These are phyloP conservation scores for Tricholoma hemisulphureum DNA, from an alignment of 768 basidiomycete species.

Conservation along the genomic window DNA sequence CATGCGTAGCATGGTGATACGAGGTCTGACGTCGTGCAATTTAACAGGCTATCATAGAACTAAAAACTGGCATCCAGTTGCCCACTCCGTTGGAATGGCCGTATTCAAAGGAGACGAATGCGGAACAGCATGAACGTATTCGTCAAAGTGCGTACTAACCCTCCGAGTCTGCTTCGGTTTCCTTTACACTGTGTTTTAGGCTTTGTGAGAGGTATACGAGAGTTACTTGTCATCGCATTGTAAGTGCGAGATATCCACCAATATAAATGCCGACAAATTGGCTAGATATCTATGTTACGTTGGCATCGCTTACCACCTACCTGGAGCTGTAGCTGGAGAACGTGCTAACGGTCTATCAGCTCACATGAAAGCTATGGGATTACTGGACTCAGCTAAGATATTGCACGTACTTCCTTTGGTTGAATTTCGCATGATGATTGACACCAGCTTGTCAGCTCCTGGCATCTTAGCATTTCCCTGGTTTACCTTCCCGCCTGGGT, in stretches of 20 bases:
- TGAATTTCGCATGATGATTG: background rate
- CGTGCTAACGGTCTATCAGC: slow-evolving; percentile 61
- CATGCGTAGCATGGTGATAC: background rate
- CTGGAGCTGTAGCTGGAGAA: slow-evolving; percentile 67
- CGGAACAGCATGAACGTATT: slow-evolving; percentile 52
- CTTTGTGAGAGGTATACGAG: slow-evolving; percentile 60
- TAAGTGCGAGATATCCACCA: slow-evolving; percentile 30
- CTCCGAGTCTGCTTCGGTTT: background rate
- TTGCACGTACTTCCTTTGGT: slow-evolving; percentile 36
- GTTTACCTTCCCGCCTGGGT: slow-evolving; percentile 80
- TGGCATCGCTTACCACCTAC: slow-evolving; percentile 76
- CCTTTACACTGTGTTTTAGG: slow-evolving; percentile 34
- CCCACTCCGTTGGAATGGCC: slow-evolving; percentile 72
- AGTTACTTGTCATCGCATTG: slow-evolving; percentile 66
- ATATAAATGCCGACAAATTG: background rate
- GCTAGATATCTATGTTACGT: slow-evolving; percentile 66
- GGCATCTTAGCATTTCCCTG: slow-evolving; percentile 66
- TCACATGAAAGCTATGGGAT: slow-evolving; percentile 81
- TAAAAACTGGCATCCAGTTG: slow-evolving; percentile 55
- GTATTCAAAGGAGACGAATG: slow-evolving; percentile 64
- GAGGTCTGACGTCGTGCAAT: background rate
- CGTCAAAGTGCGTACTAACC: slow-evolving; percentile 49
- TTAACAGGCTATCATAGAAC: slow-evolving; percentile 65
- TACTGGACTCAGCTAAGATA: slow-evolving; percentile 67
- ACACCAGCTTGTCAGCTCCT: slow-evolving; percentile 36